These are phyloP conservation scores for Ogataea polymorpha DNA, from an alignment of 805 yeast genomes.

Conservation along the genomic window DNA sequence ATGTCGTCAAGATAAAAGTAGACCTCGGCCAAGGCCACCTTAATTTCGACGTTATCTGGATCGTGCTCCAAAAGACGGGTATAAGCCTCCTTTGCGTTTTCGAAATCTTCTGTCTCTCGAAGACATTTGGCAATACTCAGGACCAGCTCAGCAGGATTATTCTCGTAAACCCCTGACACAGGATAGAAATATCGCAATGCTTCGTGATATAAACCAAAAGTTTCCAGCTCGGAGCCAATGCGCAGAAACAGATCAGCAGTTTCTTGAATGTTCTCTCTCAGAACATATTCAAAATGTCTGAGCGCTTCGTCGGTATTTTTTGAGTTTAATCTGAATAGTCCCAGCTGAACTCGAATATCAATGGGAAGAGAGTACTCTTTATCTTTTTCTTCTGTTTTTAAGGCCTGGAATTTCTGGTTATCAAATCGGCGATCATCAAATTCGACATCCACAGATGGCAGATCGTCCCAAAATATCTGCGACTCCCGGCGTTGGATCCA, in stretches of 20 bases:
- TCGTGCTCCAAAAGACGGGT: constrained; percentile 49
- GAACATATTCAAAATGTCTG: constrained; percentile 59
- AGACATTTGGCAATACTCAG: constrained; percentile 72
- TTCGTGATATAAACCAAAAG: constrained; percentile 65
- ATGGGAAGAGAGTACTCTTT: constrained; percentile 63
- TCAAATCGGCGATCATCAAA: constrained; percentile 70
- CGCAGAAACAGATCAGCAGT: constrained; percentile 71
- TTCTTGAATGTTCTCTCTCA: constrained; percentile 51
- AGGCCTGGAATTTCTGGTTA: constrained; percentile 40
- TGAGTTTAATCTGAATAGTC: constrained; percentile 64
- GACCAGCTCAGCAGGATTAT: constrained; percentile 48
- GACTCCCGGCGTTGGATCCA: constrained; percentile 74
- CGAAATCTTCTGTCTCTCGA: constrained; percentile 67
- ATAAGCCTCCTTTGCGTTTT: constrained; percentile 60
- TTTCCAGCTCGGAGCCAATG: constrained; percentile 73
- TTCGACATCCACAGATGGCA: constrained; percentile 64
- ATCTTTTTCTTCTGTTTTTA: constrained; percentile 38
- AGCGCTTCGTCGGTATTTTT: constrained; percentile 69
- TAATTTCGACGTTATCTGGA: constrained; percentile 67
- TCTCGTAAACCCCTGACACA: constrained; percentile 53
- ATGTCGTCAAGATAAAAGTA: constrained; percentile 62
- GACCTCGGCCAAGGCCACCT: constrained; percentile 79
- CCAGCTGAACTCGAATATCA: constrained; percentile 82
- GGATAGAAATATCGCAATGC: constrained; percentile 68
- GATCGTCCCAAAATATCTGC: constrained; percentile 66